Evolutionary conservation across 768 basidiomycete genomes (phyloP).

Genomic region (Candolleomyces eurysporus): DNA sequence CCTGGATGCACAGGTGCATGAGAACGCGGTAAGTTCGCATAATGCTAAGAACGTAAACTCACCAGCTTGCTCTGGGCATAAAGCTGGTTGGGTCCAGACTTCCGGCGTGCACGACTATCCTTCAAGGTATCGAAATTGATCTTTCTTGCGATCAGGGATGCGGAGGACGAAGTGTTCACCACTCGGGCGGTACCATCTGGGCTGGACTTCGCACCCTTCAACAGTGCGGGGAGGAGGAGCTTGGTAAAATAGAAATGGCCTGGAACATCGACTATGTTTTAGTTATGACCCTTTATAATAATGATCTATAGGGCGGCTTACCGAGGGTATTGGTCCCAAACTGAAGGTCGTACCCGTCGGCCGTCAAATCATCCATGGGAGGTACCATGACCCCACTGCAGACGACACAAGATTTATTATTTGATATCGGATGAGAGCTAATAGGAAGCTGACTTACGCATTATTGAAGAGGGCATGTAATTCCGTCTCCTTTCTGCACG

Average conservation of each 20-base stretch:
- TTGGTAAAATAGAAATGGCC: conserved; percentile 63
- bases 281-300: background rate
- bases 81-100: conserved; percentile 13
- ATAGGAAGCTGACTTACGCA: conserved; percentile 27
- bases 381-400: conserved; percentile 47
- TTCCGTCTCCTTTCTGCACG: conserved; percentile 35
- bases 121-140: conserved; percentile 38
- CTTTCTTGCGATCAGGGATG: conserved; percentile 17
- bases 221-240: conserved; percentile 39
- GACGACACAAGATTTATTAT: background rate
- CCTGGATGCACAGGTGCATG: conserved; percentile 23
- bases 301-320: conserved; percentile 15
- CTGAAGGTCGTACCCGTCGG: conserved; percentile 57
- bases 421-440: background rate
- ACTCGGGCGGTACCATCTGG: conserved; percentile 34
- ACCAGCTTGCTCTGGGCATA: conserved; percentile 43
- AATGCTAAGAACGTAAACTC: conserved; percentile 3
- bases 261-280: conserved; percentile 11
- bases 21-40: no score
- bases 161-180: conserved; percentile 35
- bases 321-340: conserved; percentile 57
- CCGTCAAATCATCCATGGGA: conserved; percentile 37
- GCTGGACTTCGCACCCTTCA: conserved; percentile 31
- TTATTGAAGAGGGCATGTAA: conserved; percentile 49
- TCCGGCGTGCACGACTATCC: conserved; percentile 33